Percentiles rank a stretch among this genome's conserved stretches.
Conservation (phyloP, 2,329 filamentous ascomycete species). For the Pseudogymnoascus sp. region DNA sequence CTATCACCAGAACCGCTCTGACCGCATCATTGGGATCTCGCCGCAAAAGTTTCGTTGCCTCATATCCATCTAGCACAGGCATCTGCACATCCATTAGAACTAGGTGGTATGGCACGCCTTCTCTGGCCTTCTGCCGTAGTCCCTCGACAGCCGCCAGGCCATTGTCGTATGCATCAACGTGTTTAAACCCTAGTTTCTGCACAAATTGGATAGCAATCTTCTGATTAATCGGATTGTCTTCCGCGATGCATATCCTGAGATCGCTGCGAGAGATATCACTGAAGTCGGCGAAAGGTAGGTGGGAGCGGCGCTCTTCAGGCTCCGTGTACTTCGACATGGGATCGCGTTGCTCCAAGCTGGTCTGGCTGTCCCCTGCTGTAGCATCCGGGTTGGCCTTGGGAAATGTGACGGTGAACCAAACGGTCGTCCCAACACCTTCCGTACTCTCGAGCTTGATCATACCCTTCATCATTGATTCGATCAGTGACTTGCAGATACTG, state of each 20-base stretch:
- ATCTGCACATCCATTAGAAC: slow-evolving; percentile 96
- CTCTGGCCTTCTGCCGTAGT: slow-evolving; percentile 62
- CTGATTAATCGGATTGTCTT: slow-evolving; percentile 92
- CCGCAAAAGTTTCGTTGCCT: slow-evolving; percentile 77
- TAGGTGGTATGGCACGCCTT: slow-evolving; percentile 75
- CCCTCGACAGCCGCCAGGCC: slow-evolving; percentile 83
- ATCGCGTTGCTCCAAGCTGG: slow-evolving; percentile 26
- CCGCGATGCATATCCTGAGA: slow-evolving; percentile 83
- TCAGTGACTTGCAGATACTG: slow-evolving; percentile 90
- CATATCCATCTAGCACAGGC: slow-evolving; percentile 87
- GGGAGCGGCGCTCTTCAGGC: slow-evolving; percentile 31
- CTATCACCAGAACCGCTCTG: slow-evolving; percentile 81
- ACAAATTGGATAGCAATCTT: slow-evolving; percentile 91
- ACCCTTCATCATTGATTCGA: slow-evolving; percentile 86
- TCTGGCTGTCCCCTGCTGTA: slow-evolving; percentile 47
- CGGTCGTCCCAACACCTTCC: slow-evolving; percentile 62
- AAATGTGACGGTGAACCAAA: slow-evolving; percentile 77
- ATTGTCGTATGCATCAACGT: slow-evolving; percentile 82
- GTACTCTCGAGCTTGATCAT: slow-evolving; percentile 74
- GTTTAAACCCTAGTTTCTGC: slow-evolving; percentile 71
- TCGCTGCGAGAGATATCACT: slow-evolving; percentile 67
- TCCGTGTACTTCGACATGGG: slow-evolving; percentile 36
- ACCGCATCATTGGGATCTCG: slow-evolving; percentile 70
- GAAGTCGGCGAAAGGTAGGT: slow-evolving; percentile 54
- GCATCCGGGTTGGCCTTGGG: slow-evolving; percentile 66